Evolutionary conservation across 768 basidiomycete species (phyloP).

Genomic region (Termitomyces titanicus): DNA sequence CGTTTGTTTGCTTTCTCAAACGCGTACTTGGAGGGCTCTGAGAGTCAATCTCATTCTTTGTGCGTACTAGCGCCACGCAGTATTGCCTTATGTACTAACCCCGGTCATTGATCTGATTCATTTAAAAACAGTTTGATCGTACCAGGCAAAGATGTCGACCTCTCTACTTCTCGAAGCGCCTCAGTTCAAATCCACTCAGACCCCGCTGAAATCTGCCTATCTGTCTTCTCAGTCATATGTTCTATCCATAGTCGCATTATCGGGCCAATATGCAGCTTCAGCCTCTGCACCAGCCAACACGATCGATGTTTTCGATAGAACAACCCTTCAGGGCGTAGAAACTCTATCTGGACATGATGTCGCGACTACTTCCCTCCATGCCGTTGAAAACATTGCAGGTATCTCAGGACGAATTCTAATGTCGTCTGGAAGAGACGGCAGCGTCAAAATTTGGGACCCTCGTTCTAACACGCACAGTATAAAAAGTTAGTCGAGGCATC

Average conservation of each 20-base stretch:
- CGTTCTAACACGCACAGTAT: constrained; percentile 49
- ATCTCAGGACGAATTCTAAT: constrained; percentile 43
- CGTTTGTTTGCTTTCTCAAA: background rate
- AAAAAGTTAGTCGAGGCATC: constrained; percentile 47
- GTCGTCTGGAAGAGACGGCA: constrained; percentile 70
- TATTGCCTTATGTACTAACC: background rate
- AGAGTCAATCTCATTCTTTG: background rate
- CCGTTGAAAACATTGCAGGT: constrained; percentile 38
- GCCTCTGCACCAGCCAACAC: constrained; percentile 60
- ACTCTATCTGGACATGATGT: constrained; percentile 54
- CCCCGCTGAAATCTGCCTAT: constrained; percentile 23
- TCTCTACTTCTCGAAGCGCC: constrained; percentile 28
- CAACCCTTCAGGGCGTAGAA: constrained; percentile 41
- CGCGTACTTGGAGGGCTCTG: no score
- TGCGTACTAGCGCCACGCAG: background rate
- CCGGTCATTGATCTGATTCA: background rate
- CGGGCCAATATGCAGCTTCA: constrained; percentile 53
- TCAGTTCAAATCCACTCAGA: constrained; percentile 16
- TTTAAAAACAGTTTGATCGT: constrained; percentile 1
- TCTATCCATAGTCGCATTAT: constrained; percentile 49
- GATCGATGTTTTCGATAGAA: constrained; percentile 66
- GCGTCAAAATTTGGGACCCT: constrained; percentile 74
- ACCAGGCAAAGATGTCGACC: constrained; percentile 9
- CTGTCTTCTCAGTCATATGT: constrained; percentile 53
- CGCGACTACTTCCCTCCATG: constrained; percentile 54